Percentiles rank a stretch among this genome's conserved stretches.
These are phyloP conservation scores for Filobasidium floriforme DNA, from an alignment of 768 basidiomycete genomes.

Conservation along the genomic window DNA sequence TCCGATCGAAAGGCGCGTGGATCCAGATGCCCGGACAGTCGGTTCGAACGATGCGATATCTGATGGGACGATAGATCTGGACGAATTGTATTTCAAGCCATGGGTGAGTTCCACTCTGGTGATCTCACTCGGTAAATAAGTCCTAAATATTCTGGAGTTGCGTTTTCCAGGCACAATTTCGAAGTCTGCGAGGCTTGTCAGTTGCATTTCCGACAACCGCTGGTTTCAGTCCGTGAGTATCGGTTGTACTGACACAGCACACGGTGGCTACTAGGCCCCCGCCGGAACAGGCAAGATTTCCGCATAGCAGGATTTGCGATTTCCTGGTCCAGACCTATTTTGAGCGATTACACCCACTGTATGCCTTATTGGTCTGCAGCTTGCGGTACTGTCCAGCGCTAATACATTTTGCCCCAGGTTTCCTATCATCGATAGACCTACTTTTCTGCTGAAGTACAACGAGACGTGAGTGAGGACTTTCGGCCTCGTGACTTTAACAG, in stretches of 20 bases:
- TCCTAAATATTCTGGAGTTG: no score
- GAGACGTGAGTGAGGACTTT: background rate
- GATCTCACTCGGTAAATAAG: no score
- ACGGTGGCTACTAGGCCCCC: background rate
- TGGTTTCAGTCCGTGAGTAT: background rate
- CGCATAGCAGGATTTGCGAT: slow-evolving; percentile 5
- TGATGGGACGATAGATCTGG: slow-evolving; percentile 3
- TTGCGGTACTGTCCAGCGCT: background rate
- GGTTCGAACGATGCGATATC: background rate
- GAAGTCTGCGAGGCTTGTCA: background rate
- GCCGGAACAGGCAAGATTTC: background rate
- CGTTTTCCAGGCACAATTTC: background rate
- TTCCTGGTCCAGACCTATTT: slow-evolving; percentile 5
- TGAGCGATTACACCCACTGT: background rate
- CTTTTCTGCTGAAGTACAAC: background rate
- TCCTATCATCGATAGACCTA: background rate
- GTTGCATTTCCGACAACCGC: background rate
- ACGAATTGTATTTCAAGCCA: slow-evolving; percentile 7
- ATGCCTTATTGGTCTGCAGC: background rate
- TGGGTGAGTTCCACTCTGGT: background rate
- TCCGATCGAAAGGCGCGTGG: background rate
- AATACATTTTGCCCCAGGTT: background rate
- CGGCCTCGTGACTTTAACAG: background rate
- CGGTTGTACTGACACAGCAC: background rate
- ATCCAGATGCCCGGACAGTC: background rate